Percentiles rank a stretch among this genome's conserved stretches.
These are phyloP conservation scores for Sporobolus alterniflorus DNA, from an alignment of 202 grass and related monocot genomes.

Conservation along the genomic window DNA sequence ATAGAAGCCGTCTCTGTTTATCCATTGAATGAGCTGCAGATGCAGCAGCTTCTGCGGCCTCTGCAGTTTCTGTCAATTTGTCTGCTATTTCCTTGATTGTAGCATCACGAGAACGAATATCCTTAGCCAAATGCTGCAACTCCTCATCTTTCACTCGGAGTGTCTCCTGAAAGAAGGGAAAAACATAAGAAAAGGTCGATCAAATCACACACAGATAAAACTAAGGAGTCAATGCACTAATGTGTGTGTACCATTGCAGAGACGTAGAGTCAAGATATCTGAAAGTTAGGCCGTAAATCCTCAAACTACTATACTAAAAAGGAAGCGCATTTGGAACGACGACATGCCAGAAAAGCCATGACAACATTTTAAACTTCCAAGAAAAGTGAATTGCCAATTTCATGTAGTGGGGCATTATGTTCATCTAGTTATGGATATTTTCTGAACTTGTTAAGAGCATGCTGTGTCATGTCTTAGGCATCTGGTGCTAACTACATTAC, in stretches of 20 bases:
- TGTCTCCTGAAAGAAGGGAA: slow-evolving; percentile 68
- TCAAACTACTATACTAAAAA: slow-evolving; percentile 12
- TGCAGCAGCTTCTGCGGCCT: slow-evolving; percentile 83
- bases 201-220: background rate
- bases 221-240: background rate
- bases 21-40: slow-evolving; percentile 84
- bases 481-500: slow-evolving; percentile 7
- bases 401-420: background rate
- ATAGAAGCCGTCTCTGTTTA: slow-evolving; percentile 71
- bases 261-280: slow-evolving; percentile 24
- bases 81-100: slow-evolving; percentile 91
- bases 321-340: slow-evolving; percentile 7
- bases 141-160: slow-evolving; percentile 97
- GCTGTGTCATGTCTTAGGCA: slow-evolving; percentile 21
- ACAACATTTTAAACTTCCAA: background rate
- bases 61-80: slow-evolving; percentile 88
- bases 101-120: slow-evolving; percentile 78
- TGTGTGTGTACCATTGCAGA: background rate
- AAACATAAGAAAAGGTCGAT: background rate
- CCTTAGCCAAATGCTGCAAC: slow-evolving; percentile 89
- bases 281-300: slow-evolving; percentile 12
- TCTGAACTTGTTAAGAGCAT: slow-evolving; percentile 17
- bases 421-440: slow-evolving; percentile 1
- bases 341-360: background rate
- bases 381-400: slow-evolving; percentile 11